Evolutionary conservation across 345 rosid species (phyloP), one percentile per base, ranked within the genome.

Genomic region (Rhodamnia rubescens): DNA sequence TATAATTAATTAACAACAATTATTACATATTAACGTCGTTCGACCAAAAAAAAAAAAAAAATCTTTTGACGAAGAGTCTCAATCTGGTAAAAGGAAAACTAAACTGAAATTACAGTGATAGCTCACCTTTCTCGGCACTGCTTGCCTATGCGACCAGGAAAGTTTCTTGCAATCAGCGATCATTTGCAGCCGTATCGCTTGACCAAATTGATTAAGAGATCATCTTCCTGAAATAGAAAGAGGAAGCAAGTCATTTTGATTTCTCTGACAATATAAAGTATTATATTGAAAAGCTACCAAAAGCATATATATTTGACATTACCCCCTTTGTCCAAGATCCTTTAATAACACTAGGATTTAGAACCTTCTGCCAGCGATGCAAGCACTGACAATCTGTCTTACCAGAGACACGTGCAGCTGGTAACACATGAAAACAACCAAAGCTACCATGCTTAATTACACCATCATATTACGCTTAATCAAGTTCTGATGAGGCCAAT

Each of bases 251-350:
- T 21, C 27, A 29, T 12, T 75, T 57, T 47, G 21, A 0, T 52
- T 74, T 27, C 55, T 24, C 22, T 32, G 42, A 53, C 40, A 51
- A 69, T n/a, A 59, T 24, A n/a, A 27, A 57, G 36, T 20, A 83
- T 56, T 64, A 44, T 8, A 36, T 44, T 12, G 5, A 42, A 26
- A 29, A 40, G 42, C 32, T 53, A 83, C 24, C 61, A 55, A 50
- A 47, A 42, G 26, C 47, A 36, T 24, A 36, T 44, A 32, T 69
- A 29, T 57, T 7, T 15, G 49, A 40, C 32, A 26, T 32, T 64
- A 91, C 94, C 93, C 90, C 89, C 84, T 90, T 88, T 58, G 90
- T 89, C 94, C 94, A 92, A 32, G 93, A 87, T 69, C 93, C 93
- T 87, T 92, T 92, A 32, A 88, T 86, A 75, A 92, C 89, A 40